Evolutionary conservation across 108 stramenopile species (phyloP), one percentile per base, ranked within the genome.

Genomic region (Nitzschia sp.): DNA sequence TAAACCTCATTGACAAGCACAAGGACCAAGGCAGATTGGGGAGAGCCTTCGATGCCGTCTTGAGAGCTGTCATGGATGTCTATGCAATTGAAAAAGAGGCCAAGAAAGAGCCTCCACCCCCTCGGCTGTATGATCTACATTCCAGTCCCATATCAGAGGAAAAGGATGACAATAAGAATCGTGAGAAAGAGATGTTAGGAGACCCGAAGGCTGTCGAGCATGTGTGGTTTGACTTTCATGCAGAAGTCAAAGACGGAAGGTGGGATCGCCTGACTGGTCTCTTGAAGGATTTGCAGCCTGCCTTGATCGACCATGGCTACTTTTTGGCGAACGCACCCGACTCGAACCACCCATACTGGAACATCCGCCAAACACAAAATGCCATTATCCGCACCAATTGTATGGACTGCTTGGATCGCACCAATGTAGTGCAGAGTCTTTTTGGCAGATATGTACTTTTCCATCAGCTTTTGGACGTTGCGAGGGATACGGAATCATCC

Each of bases 371-470:
- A 33, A 27, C 77, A 38, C 98, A 98, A 79, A 72, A 69, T 26
- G 95, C 96, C 16, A 86, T 97, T 25, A 80, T 97, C 27, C 88
- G 98, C 19, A 98, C 98, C 23, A 98, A 98, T 77, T 98, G 98
- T 78, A 97, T 98, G 96, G 98, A 98, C 80, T 96, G 95, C 75
- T 77, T 98, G 32, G 98, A 98, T 79, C 85, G 98, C 15, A 98
- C 98, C 23, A 97, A 97, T 71, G 98, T 98, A n/a, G 96, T 97
- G 21, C 98, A 98, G 69, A 93, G 92, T 59, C 70, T 97, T 52
- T 85, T 97, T 59, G 96, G 93, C 17, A 58, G 93, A 19, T 83
- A 81, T 52, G 65, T 96, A 56, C 71, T 97, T 26, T 79, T 77
- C 52, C 85, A 71, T 23, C 85, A 85, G 45, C 64, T 87, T 0